Conservation (phyloP, 352 stramenopile species). For the Phytopythium chamaehyphon region DNA sequence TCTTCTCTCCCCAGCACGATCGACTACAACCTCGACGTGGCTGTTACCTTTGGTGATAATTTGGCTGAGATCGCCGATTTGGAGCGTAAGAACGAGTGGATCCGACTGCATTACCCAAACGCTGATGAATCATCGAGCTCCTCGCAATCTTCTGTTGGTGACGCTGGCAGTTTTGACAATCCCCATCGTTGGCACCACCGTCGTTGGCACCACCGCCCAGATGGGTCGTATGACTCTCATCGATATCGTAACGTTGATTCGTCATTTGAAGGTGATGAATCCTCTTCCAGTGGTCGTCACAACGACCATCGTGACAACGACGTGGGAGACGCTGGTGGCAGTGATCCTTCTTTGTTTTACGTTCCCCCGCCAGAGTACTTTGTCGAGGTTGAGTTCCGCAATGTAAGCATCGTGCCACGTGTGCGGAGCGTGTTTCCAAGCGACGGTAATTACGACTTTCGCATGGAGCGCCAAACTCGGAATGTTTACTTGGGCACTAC, state of each 20-base stretch:
- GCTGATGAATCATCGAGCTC: neutral
- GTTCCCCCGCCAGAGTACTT: constrained; percentile 21
- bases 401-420: constrained; percentile 24
- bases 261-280: neutral
- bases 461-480: constrained; percentile 5
- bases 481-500: constrained; percentile 14
- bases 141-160: neutral
- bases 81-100: constrained; percentile 19
- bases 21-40: constrained; percentile 22
- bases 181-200: no score
- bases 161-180: neutral
- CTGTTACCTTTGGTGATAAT: constrained; percentile 33
- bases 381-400: constrained; percentile 28
- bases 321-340: constrained; percentile 1
- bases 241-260: neutral
- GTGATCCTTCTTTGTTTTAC: constrained; percentile 2
- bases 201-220: no score
- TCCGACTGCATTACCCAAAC: constrained; percentile 5
- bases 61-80: constrained; percentile 17
- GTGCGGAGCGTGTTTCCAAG: constrained; percentile 6
- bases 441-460: constrained; percentile 2
- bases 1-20: constrained; percentile 16
- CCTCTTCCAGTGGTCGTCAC: neutral
- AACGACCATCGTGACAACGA: neutral
- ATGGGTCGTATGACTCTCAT: neutral